Evolutionary conservation across 768 basidiomycete species (phyloP).

Genomic region (Termitomyces sp.): DNA sequence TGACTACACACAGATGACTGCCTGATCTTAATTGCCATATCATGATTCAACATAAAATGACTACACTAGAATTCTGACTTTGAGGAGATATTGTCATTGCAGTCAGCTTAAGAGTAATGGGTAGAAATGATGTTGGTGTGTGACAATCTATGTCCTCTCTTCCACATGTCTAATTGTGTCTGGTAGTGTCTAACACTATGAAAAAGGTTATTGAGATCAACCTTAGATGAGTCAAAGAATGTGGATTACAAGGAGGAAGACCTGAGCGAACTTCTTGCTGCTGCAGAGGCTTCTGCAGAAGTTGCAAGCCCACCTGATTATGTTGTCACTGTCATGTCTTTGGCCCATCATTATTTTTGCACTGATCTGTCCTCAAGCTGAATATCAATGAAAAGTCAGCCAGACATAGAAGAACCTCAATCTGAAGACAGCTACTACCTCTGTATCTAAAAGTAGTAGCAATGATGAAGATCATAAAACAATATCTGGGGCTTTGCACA

Average conservation of each 20-base stretch:
- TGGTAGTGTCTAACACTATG: conserved; percentile 87
- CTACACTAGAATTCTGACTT: conserved; percentile 95
- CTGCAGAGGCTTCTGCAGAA: too few species aligned
- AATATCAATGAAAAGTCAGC: conserved; percentile 11
- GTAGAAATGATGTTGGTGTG: conserved; percentile 94
- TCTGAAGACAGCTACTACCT: conserved; percentile 10
- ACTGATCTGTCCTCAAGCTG: conserved; percentile 49
- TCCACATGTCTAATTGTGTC: neutral
- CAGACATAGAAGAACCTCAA: conserved; percentile 13
- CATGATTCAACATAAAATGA: conserved; percentile 98
- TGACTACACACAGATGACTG: conserved; percentile 93
- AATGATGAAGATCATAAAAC: conserved; percentile 43
- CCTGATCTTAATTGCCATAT: conserved; percentile 90
- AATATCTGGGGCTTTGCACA: conserved; percentile 22
- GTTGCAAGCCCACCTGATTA: too few species aligned
- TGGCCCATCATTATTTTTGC: too few species aligned
- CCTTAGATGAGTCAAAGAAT: too few species aligned
- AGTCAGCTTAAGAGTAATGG: conserved; percentile 97
- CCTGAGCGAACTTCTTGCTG: too few species aligned
- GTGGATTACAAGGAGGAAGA: too few species aligned
- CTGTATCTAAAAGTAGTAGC: conserved; percentile 15
- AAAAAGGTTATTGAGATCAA: conserved; percentile 99
- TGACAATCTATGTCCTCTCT: conserved; percentile 1
- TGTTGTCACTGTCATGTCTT: too few species aligned
- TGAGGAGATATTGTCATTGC: conserved; percentile 98